Conservation (phyloP, 2,329 filamentous ascomycete species). For the Claviceps cyperi region DNA sequence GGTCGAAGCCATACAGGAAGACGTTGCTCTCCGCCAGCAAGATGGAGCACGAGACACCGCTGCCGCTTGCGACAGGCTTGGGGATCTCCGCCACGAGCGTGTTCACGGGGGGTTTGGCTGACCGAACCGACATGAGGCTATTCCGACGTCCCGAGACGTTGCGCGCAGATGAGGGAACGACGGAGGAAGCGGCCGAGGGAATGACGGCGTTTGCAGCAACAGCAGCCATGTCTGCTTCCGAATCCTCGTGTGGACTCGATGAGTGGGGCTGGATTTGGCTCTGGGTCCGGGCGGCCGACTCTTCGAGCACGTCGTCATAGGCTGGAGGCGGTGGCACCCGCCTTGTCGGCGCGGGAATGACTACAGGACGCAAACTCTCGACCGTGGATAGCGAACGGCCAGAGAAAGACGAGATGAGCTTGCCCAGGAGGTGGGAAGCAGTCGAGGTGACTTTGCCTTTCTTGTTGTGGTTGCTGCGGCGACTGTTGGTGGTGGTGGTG, state of each 20-base stretch:
- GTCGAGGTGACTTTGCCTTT: not conserved
- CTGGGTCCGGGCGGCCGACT: slow-evolving; percentile 6
- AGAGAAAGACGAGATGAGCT: slow-evolving; percentile 7
- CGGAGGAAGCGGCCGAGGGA: not conserved
- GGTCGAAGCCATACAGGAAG: slow-evolving; percentile 67
- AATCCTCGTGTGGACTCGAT: slow-evolving; percentile 1
- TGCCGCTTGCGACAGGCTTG: slow-evolving; percentile 69
- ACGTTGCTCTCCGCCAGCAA: slow-evolving; percentile 66
- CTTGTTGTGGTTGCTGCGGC: slow-evolving; percentile 23
- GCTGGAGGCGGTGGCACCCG: slow-evolving; percentile 12
- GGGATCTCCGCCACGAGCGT: slow-evolving; percentile 38
- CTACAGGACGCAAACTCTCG: not conserved
- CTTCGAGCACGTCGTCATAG: slow-evolving; percentile 17
- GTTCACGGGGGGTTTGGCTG: slow-evolving; percentile 35
- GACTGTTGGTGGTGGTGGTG: slow-evolving; percentile 16
- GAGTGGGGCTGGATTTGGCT: slow-evolving; percentile 1
- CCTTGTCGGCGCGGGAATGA: slow-evolving; percentile 5
- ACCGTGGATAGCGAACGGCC: slow-evolving; percentile 1
- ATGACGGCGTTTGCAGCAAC: slow-evolving; percentile 9
- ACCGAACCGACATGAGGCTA: slow-evolving; percentile 36
- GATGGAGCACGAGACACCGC: slow-evolving; percentile 60
- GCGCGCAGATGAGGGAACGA: slow-evolving; percentile 9
- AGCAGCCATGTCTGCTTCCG: slow-evolving; percentile 10
- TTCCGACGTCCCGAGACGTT: slow-evolving; percentile 25
- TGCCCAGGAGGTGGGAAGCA: slow-evolving; percentile 5